Conservation (phyloP, 306 rosid species). For the Vigna trinervia region DNA sequence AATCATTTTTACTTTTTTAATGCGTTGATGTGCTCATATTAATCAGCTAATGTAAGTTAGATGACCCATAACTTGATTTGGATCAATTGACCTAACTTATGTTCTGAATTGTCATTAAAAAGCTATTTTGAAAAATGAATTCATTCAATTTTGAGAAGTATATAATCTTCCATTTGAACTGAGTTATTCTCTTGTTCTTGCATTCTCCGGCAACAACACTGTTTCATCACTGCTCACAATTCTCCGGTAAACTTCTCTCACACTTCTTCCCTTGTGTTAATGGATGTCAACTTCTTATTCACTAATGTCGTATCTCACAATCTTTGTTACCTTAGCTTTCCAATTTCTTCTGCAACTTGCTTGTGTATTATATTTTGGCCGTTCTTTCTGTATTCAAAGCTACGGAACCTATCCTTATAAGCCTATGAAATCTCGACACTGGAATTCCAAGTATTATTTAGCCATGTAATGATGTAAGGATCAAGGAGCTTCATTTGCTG, state of each 20-base stretch:
- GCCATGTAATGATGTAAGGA: not conserved
- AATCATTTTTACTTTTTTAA: not conserved
- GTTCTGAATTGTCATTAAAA: not conserved
- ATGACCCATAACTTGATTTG: not conserved
- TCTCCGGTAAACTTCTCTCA: constrained; percentile 30
- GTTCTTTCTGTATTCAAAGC: constrained; percentile 35
- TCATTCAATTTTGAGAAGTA: constrained; percentile 12
- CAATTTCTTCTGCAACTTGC: constrained; percentile 26
- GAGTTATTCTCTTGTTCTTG: not conserved
- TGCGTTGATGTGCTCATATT: not conserved
- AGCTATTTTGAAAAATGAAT: not conserved
- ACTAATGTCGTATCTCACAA: constrained; percentile 12
- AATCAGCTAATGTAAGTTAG: not conserved
- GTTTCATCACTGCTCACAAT: constrained; percentile 17
- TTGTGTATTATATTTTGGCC: not conserved
- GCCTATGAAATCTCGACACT: not conserved
- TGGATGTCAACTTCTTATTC: constrained; percentile 26
- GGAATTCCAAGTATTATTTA: constrained; percentile 7
- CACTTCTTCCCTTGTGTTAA: not conserved
- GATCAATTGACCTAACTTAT: not conserved
- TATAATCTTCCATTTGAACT: constrained; percentile 18
- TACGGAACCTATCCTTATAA: constrained; percentile 41
- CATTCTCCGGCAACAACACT: constrained; percentile 26
- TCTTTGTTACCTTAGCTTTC: constrained; percentile 24
- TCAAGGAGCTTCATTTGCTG: constrained; percentile 17